Base-by-base conservation (phyloP, 148 eudicot species). In the Nepenthes mirabilis region DNA sequence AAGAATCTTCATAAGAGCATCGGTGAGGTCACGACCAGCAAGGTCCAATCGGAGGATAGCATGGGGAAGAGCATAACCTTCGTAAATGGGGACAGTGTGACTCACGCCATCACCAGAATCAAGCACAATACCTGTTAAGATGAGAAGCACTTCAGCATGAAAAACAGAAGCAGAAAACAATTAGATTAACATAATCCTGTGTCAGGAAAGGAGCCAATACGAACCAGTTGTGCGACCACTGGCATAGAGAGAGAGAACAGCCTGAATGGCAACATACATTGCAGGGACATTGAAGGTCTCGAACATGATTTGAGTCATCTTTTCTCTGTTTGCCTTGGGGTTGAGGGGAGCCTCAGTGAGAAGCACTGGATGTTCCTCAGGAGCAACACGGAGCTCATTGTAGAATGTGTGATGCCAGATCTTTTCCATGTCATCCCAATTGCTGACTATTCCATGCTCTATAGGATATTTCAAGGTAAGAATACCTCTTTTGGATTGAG, bases 81-180 rank as follows among this genome's bases (percentile, higher is more conserved):
- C 90, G n/a, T 80, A 85, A 48, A 85, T 85, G 32, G 91, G 91
- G 6, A 85, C 91, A 8, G 91, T 85, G 72, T 85, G 91, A 71
- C 87, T 85, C 55, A 85, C 87, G 80, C 91, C 91, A 77, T 85
- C 91, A 40, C 91, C 91, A 47, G 91, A 85, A 74, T 85, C 91
- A 58, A 85, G 74, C 65, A 85, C 91, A 47, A 85, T 85, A 63
- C 91, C 91, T 85, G 60, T 35, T 12, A 55, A 36, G 14, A 47
- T 33, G 8, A 60, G 62, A 33, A n/a, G 34, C 1, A 12, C 5
- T 11, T 12, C 47, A 51, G 33, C 52, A 47, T 36, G 36, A 56
- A 12, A 52, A 52, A 34, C 9, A 9, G 33, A 10, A 34, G 49
- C 14, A 1, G 1, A 51, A 7, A 55, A 40, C 35, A 13, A 9